These are phyloP conservation scores for Dianthus caryophyllus DNA, from an alignment of 148 eudicot species.

Conservation along the genomic window DNA sequence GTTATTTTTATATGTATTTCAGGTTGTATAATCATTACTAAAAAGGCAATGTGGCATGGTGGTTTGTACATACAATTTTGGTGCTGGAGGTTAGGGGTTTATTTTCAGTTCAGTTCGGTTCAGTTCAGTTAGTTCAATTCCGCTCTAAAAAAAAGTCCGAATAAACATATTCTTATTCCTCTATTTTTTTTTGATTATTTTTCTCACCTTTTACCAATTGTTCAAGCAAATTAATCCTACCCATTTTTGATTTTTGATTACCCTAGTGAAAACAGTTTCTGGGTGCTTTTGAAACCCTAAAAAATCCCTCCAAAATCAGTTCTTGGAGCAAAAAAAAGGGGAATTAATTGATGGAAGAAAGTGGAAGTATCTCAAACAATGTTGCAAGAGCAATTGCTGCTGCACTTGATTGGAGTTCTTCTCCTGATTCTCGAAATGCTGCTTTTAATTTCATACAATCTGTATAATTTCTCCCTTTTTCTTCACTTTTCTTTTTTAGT, in stretches of 20 bases:
- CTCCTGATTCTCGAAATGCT: conserved; percentile 65
- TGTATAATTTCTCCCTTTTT: conserved; percentile 31
- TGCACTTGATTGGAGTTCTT: conserved; percentile 78
- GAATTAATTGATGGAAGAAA: conserved; percentile 40
- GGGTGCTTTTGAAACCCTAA: conserved; percentile 6
- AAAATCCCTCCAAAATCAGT: conserved; percentile 1
- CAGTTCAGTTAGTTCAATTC: no score
- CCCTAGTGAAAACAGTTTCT: neutral
- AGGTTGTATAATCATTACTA: no score
- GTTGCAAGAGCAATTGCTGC: conserved; percentile 76
- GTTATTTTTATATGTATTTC: no score
- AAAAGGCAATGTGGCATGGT: no score
- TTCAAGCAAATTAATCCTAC: conserved; percentile 3
- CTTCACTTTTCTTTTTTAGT: neutral
- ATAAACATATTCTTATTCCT: no score
- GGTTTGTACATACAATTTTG: no score
- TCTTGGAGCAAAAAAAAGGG: neutral
- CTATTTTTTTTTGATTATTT: no score
- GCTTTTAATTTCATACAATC: conserved; percentile 75
- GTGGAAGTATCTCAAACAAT: conserved; percentile 39
- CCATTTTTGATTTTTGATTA: neutral
- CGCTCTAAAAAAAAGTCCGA: no score
- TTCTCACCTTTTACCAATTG: neutral
- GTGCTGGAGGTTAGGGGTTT: no score
- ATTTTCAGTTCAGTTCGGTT: no score